Evolutionary conservation across 306 rosid genomes (phyloP), one percentile per base, ranked within the genome.

Genomic region (Malus sieversii): DNA sequence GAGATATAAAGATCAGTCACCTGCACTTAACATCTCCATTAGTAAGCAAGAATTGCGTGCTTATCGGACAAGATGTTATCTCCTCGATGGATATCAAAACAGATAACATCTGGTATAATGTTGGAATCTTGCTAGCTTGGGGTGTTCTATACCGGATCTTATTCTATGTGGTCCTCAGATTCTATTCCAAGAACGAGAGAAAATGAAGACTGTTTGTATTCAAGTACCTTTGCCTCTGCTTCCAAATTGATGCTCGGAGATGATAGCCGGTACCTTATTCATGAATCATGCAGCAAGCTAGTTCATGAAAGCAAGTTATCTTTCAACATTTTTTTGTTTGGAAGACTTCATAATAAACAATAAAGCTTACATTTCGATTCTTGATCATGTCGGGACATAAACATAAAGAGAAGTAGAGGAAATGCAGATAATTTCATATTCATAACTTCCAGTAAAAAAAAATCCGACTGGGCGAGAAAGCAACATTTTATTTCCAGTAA

Each of bases 141-240:
- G 97, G 97, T 53, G 89, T 88, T 75, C 96, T 90, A 52, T 91
- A 90, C 80, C 81, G 96, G 77, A 74, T 94, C 68, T 80, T 90
- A 71, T 94, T 94, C 89, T 90, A 91, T 77, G 67, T 90, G 88
- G 93, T 94, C 73, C 85, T 93, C 76, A 90, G 98, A 83, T 93
- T 93, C 81, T 91, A 94, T 74, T 91, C 96, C 87, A 87, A 94
- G 84, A 91, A 88, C 65, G 94, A 85, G 75, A 91, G 98, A 71
- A 91, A 94, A 79, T 91, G 80, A 88, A 53, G 14, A 51, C 25
- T 53, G 71, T 3, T 2, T 32, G 32, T 33, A n/a, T 29, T 10
- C 32, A 59, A 6, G 19, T 59, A 15, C 46, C 52, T 11, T 23
- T 45, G 51, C 51, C 46, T 35, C 59, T 53, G 64, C 64, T 30